Conservation (phyloP, 2,329 filamentous ascomycete species). For the Trichoderma afroharzianum region DNA sequence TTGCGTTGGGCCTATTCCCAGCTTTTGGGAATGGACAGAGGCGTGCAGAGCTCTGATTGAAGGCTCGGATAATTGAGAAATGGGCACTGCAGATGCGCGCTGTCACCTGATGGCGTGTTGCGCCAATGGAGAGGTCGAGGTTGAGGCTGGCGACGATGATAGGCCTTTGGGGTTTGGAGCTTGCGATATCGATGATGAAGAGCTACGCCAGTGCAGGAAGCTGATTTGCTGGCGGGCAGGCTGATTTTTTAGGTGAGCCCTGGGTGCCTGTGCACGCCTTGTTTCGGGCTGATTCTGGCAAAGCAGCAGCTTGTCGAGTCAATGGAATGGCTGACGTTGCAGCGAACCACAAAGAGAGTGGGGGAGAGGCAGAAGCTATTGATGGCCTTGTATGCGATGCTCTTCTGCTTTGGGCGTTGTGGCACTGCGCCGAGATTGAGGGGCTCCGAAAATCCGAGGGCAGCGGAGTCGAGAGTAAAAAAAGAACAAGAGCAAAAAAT, state of each 20-base stretch:
- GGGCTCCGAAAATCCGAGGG: conserved; percentile 10
- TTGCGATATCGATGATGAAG: conserved; percentile 30
- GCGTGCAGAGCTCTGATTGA: conserved; percentile 25
- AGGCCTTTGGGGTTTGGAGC: conserved; percentile 44
- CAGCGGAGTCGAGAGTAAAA: background rate
- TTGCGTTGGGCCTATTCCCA: conserved; percentile 7
- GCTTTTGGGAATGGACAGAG: conserved; percentile 19
- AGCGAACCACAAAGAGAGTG: conserved; percentile 5
- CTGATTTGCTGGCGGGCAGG: conserved; percentile 48
- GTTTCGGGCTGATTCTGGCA: background rate
- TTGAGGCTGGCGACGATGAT: conserved; percentile 46
- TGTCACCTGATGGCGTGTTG: conserved; percentile 50
- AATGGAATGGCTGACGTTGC: conserved; percentile 8
- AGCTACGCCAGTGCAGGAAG: conserved; percentile 36
- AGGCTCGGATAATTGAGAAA: conserved; percentile 26
- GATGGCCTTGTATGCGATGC: background rate
- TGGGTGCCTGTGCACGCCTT: conserved; percentile 6
- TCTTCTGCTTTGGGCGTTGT: background rate
- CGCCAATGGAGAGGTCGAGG: conserved; percentile 46
- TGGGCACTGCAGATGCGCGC: conserved; percentile 32
- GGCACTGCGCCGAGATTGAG: conserved; percentile 7
- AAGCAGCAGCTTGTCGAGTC: background rate
- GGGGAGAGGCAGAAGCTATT: background rate
- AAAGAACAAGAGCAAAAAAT: background rate
- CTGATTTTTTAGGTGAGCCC: conserved; percentile 25